Evolutionary conservation across 768 basidiomycete species (phyloP), one percentile per base, ranked within the genome.

Genomic region (Podaxis sp.): DNA sequence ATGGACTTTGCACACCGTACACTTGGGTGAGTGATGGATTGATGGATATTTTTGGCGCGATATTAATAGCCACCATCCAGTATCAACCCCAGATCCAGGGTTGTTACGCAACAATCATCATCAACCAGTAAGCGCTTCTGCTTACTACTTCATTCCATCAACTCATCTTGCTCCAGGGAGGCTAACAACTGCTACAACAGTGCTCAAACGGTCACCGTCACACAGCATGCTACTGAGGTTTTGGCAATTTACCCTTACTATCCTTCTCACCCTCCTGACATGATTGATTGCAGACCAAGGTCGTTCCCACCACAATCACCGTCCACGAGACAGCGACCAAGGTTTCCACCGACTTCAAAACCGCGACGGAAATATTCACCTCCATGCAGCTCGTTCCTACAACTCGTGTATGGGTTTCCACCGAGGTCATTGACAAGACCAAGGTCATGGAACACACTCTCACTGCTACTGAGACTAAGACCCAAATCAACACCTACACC

Each of bases 71-170:
- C 27, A 10, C 57, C 32, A 2, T 32, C 3, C 55, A 82, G 77
- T 81, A 76, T 66, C 74, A 67, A 40, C 65, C 68, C 21, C 70
- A 74, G 53, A 68, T 74, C 25, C 62, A 73, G 51, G 85, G 84
- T 52, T 89, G 88, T 72, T 88, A 89, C 66, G 84, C 80, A 51
- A 83, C 82, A 21, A 83, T 81, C 61, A 84, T 88, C 71, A 87
- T 88, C 74, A 83, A 76, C 64, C 65, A 74, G 66, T 67, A 64
- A 68, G 67, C 67, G 47, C 44, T 67, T 57, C 23, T 40, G 53
- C 32, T 44, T 5, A 36, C 47, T 59, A n/a, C 28, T 18, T 28
- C 40, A 61, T 2, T 9, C 53, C 16, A 42, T 37, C 55, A 27
- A 57, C 50, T 65, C 47, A 55, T 37, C 59, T 57, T 47, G 62